These are phyloP conservation scores for Arthrobotrys conoides DNA, from an alignment of 2,329 filamentous ascomycete genomes.

Conservation along the genomic window DNA sequence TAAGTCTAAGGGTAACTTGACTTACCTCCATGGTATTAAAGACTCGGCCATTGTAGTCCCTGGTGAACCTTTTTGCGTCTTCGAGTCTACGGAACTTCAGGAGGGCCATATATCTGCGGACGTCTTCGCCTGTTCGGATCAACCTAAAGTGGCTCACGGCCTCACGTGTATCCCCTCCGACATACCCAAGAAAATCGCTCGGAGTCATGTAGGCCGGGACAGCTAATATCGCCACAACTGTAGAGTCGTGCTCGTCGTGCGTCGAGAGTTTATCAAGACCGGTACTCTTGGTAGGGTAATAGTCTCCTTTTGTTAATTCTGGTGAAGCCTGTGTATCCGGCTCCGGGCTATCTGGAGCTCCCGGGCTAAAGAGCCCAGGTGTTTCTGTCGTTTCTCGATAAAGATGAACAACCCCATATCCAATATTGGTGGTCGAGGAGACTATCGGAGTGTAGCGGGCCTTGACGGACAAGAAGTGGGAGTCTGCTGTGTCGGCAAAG, in stretches of 20 bases:
- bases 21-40: constrained; percentile 91
- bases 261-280: neutral
- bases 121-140: constrained; percentile 88
- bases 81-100: constrained; percentile 88
- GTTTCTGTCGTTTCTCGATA: constrained; percentile 88
- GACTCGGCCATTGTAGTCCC: constrained; percentile 89
- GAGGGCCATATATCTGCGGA: constrained; percentile 87
- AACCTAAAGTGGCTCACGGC: constrained; percentile 94
- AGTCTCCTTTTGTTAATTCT: neutral
- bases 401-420: constrained; percentile 93
- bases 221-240: constrained; percentile 90
- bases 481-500: constrained; percentile 48
- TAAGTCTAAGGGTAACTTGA: no score
- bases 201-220: constrained; percentile 95
- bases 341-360: constrained; percentile 13
- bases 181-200: constrained; percentile 89
- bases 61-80: constrained; percentile 83
- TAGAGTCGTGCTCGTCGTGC: constrained; percentile 73
- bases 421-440: constrained; percentile 79
- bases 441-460: constrained; percentile 80
- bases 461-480: constrained; percentile 76
- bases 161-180: constrained; percentile 87
- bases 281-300: constrained; percentile 66
- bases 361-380: constrained; percentile 69
- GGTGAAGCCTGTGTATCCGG: constrained; percentile 65